Conservation (phyloP, 2,329 filamentous ascomycete species). For the Pseudofabraea citricarpa region DNA sequence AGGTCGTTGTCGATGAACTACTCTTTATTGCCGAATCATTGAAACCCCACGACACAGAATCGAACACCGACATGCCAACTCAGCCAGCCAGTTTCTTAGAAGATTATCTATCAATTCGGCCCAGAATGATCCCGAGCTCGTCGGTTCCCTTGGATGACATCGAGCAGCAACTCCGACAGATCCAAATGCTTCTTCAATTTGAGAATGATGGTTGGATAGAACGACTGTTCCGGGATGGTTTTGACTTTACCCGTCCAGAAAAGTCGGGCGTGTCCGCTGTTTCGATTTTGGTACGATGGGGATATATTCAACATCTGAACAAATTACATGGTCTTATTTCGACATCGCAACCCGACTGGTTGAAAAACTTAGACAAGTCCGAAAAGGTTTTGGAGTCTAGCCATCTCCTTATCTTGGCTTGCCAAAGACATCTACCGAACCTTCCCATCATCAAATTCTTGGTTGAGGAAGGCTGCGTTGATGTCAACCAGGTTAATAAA, state of each 20-base stretch:
- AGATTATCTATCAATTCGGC: background rate
- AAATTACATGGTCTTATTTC: slow-evolving; percentile 5
- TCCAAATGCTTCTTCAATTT: slow-evolving; percentile 2
- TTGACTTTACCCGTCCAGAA: slow-evolving; percentile 5
- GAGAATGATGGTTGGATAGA: no score
- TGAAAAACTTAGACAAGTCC: no score
- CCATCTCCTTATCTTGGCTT: slow-evolving; percentile 20
- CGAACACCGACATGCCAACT: background rate
- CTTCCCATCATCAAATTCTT: slow-evolving; percentile 30
- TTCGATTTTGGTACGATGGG: slow-evolving; percentile 6
- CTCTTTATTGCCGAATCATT: background rate
- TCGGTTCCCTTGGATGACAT: no score
- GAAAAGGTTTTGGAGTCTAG: background rate
- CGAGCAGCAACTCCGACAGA: background rate
- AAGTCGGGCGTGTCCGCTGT: slow-evolving; percentile 4
- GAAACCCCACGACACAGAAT: background rate
- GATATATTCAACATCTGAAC: slow-evolving; percentile 7
- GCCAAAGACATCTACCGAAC: slow-evolving; percentile 28
- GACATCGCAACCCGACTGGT: no score
- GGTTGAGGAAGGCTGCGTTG: slow-evolving; percentile 28
- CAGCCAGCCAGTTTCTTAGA: background rate
- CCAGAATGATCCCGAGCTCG: background rate
- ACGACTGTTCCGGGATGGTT: no score
- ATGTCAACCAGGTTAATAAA: slow-evolving; percentile 22
- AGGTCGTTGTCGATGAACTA: slow-evolving; percentile 10